Evolutionary conservation across 2,329 filamentous ascomycete species (phyloP).

Genomic region (Fusarium albidum): DNA sequence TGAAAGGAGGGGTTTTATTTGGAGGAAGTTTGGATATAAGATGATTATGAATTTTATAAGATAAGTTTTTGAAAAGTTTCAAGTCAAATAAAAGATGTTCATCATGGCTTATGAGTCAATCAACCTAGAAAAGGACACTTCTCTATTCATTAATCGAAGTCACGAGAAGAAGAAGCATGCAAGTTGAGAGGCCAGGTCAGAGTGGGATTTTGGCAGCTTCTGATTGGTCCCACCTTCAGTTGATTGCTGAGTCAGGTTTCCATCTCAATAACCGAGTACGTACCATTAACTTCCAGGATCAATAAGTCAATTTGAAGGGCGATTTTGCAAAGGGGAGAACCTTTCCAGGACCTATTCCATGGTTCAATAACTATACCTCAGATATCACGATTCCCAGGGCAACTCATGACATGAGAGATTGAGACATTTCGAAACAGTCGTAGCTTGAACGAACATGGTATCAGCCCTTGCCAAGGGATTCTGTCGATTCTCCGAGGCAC

Average conservation of each 20-base stretch:
- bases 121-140: constrained; percentile 37
- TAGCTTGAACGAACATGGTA: background rate
- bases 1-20: constrained; percentile 4
- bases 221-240: constrained; percentile 29
- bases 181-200: constrained; percentile 35
- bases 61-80: background rate
- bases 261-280: background rate
- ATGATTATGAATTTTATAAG: constrained; percentile 7
- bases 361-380: too few species aligned
- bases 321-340: background rate
- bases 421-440: constrained; percentile 4
- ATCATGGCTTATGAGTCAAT: constrained; percentile 33
- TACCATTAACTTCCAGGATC: too few species aligned
- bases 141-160: constrained; percentile 35
- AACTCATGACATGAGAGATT: constrained; percentile 11
- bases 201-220: constrained; percentile 30
- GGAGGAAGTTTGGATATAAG: constrained; percentile 1
- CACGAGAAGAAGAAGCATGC: constrained; percentile 36
- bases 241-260: constrained; percentile 29
- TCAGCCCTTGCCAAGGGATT: background rate
- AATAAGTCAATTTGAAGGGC: constrained; percentile 15
- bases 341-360: background rate
- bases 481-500: background rate
- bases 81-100: too few species aligned
- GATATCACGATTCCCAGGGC: background rate